These are phyloP conservation scores for Eucalyptus curtisii DNA, from an alignment of 345 rosid species.

Conservation along the genomic window DNA sequence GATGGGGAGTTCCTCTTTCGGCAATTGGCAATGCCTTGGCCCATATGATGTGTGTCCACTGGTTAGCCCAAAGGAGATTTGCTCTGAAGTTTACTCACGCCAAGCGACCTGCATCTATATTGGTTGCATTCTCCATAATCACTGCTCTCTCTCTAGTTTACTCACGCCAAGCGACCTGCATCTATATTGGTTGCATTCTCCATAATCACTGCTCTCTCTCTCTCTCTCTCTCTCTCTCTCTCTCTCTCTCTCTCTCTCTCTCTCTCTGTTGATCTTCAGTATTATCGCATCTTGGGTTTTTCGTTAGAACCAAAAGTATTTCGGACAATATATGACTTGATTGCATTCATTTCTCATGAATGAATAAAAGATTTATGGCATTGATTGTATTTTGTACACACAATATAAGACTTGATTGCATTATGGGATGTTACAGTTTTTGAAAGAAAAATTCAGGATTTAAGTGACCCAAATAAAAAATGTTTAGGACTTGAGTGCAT, in stretches of 20 bases:
- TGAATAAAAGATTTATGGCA: not conserved
- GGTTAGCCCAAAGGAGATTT: not conserved
- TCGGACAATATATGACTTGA: not conserved
- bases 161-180: too few relatives aligned
- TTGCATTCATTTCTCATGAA: not conserved
- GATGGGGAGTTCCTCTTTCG: not conserved
- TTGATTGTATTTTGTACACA: not conserved
- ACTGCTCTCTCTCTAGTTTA: too few relatives aligned
- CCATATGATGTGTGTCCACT: not conserved
- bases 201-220: not conserved
- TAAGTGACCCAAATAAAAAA: not conserved
- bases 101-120: not conserved
- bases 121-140: not conserved
- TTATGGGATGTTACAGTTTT: not conserved
- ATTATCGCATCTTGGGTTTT: not conserved
- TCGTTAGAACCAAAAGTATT: not conserved
- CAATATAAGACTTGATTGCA: not conserved
- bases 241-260: not conserved
- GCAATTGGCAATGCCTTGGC: not conserved
- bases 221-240: too few relatives aligned
- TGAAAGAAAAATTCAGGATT: not conserved
- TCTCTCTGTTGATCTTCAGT: not conserved
- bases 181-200: not conserved
- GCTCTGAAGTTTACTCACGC: not conserved
- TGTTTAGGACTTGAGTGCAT: not conserved